These are phyloP conservation scores for Saccharum officinarum DNA, from an alignment of 176 grass and related monocot species.

Conservation along the genomic window DNA sequence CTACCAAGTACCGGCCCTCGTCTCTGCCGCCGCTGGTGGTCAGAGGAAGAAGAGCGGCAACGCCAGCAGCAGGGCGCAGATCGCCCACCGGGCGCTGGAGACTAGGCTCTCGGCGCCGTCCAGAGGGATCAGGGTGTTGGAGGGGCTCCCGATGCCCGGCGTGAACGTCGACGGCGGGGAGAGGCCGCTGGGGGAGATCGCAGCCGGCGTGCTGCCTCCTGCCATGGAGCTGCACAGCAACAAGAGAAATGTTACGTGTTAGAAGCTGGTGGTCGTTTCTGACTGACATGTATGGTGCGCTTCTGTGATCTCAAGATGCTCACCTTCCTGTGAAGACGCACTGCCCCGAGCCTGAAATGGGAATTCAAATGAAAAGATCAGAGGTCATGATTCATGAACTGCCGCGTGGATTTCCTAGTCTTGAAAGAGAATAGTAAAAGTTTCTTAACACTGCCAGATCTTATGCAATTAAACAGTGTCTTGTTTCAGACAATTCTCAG, in stretches of 20 bases:
- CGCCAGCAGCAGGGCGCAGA: conserved; percentile 28
- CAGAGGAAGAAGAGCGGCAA: conserved; percentile 35
- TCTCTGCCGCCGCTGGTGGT: background rate
- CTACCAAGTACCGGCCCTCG: background rate
- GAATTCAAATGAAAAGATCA: conserved; percentile 15
- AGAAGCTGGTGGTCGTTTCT: background rate
- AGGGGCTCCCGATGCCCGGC: conserved; percentile 34
- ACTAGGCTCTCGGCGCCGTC: conserved; percentile 23
- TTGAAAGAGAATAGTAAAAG: too few relatives aligned
- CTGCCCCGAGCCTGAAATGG: conserved; percentile 63
- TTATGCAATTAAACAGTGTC: too few relatives aligned
- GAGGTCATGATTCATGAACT: background rate
- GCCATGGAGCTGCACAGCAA: conserved; percentile 32
- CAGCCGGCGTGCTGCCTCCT: conserved; percentile 38
- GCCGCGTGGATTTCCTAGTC: too few relatives aligned
- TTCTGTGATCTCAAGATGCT: background rate
- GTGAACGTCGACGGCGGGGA: conserved; percentile 41
- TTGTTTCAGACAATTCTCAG: background rate
- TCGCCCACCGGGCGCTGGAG: conserved; percentile 29
- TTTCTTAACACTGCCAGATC: too few relatives aligned
- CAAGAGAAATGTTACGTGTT: background rate
- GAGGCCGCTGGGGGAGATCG: conserved; percentile 40
- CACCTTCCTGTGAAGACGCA: conserved; percentile 87
- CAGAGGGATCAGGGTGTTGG: conserved; percentile 1
- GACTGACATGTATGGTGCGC: background rate